Evolutionary conservation across 2,329 filamentous ascomycete genomes (phyloP), one percentile per base, ranked within the genome.

Genomic region (Tolypocladium nubicola): DNA sequence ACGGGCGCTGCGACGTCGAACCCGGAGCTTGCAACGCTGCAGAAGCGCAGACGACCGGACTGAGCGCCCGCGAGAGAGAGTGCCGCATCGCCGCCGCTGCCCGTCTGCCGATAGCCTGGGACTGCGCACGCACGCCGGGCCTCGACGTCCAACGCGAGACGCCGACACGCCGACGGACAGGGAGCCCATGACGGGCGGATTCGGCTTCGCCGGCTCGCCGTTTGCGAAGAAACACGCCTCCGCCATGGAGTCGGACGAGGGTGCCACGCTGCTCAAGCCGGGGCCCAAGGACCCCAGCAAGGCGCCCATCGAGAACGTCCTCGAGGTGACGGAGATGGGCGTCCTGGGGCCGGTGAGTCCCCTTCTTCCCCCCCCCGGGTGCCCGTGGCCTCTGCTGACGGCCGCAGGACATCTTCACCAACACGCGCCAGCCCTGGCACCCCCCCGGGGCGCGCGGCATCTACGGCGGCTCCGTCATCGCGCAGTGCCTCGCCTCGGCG

Each of bases 391-490:
- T 1, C 11, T 16, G 30, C 21, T 41, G 30, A 53, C 38, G 23
- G 14, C 1, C 30, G 8, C 54, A 90, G 86, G 88, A 96, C 70
- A 86, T 97, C 64, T 99, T 94, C 77, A 97, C 94, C 57, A 99
- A 99, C 71, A 89, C 91, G 2, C 88, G 91, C 41, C 88, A 88
- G 26, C 81, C 94, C 60, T 97, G 92, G 92, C 92, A 95, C 65
- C 94, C 94, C 0, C 87, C 89, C 0, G 91, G 90, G 23, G 94
- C 94, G 3, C 85, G 94, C 56, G 94, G 94, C 60, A 91, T 99
- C 73, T 99, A 90, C 68, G 94, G 94, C 69, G 92, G 92, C 62
- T 86, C 89, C 57, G 91, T 95, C 41, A 97, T 99, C 64, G 92
- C 93, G 53, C 93, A 97, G 79, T 92, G 83, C 67, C 86, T 97